Base-by-base conservation (phyloP, 2,329 filamentous ascomycete species). In the Fusarium verrucosum region DNA sequence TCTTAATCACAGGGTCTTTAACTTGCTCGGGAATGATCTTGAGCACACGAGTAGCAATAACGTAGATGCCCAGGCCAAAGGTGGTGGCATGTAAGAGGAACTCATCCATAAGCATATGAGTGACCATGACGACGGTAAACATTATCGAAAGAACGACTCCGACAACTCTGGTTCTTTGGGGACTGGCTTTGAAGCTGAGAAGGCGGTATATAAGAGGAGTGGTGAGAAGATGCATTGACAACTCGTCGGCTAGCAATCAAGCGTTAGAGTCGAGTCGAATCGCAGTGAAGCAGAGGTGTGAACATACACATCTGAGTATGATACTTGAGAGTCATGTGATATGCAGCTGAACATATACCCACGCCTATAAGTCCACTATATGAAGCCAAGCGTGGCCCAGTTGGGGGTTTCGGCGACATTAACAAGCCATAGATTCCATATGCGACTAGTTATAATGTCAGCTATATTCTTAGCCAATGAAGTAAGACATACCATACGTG, bases 101-200 rank as follows among this genome's bases (percentile, higher is more conserved):
- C 46, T 80, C 78, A 25, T 80, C 77, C 76, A 80, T 76, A 14
- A 75, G 73, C 73, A 80, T 79, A 32, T 80, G 78, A 0, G 76
- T 74, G 7, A 78, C 71, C 75, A 80, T 80, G 5, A 80, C 75
- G 5, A 74, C 49, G 4, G 62, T 72, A 3, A 75, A 75, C 1
- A 74, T 50, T 1, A 51, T 46, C 1, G 50, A 37, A 3, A 75
- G 69, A 16, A 69, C 23, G 1, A 53, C 52, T 6, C 72, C 72
- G 0, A 75, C 46, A 0, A 70, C 4, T 10, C 50, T 70, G 0
- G 74, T 75, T 4, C 65, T 66, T 45, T 62, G 52, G 1, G 72
- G 68, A 7, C 59, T 70, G 7, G 68, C 62, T 7, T 74, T 71
- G 58, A 78, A 77, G 8, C 73, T 76, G 7, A 80, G 71, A 23